A percentile compares a stretch with the other conserved stretches of the same genome.
Conservation (phyloP, 148 eudicot genomes). For the Rhododendron simsii region DNA sequence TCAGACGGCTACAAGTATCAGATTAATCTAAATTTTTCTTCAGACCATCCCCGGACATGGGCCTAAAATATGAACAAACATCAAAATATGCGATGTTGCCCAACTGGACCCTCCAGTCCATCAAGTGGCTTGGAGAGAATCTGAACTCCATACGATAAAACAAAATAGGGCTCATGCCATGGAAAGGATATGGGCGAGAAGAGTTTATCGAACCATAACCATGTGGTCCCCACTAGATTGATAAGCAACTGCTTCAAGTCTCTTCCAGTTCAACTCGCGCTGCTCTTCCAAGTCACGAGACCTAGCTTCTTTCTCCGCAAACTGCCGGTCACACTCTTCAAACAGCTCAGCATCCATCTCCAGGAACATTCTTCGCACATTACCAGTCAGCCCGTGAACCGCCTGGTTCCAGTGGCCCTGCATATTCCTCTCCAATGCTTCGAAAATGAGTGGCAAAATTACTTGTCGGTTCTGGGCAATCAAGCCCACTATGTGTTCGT, state of each 20-base stretch:
- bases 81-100: not conserved
- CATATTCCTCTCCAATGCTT: slow-evolving; percentile 38
- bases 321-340: slow-evolving; percentile 35
- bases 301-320: slow-evolving; percentile 24
- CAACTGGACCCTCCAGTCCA: not conserved
- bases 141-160: not conserved
- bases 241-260: slow-evolving; percentile 36
- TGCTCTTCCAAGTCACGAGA: slow-evolving; percentile 27
- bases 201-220: slow-evolving; percentile 24
- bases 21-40: not conserved
- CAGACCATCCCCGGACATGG: not conserved
- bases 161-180: not conserved
- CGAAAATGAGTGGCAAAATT: slow-evolving; percentile 41
- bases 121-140: not conserved
- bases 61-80: not conserved
- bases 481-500: slow-evolving; percentile 43
- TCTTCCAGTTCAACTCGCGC: slow-evolving; percentile 35
- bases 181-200: not conserved
- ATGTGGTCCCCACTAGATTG: slow-evolving; percentile 24
- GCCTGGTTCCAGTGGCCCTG: slow-evolving; percentile 50
- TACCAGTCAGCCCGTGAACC: slow-evolving; percentile 40
- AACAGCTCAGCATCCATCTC: slow-evolving; percentile 47
- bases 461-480: slow-evolving; percentile 41
- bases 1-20: not conserved
- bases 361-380: slow-evolving; percentile 42